Evolutionary conservation across 2,329 filamentous ascomycete species (phyloP), one percentile per base, ranked within the genome.

Genomic region (Westerdykella sp.): DNA sequence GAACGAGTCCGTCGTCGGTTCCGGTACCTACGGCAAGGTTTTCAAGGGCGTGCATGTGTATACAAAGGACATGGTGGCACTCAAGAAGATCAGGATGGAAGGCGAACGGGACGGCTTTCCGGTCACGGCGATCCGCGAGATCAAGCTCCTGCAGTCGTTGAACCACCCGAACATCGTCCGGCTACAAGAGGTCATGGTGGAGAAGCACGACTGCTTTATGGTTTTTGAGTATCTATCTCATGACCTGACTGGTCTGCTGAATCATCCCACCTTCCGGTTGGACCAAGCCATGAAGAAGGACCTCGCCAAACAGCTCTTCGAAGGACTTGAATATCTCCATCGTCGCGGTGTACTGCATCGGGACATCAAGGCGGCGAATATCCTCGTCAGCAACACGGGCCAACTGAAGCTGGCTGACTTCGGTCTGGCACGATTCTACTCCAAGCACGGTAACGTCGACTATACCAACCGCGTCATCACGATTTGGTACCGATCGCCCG

Each of bases 401-500:
- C 90, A 87, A 62, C 91, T 97, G 65, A 97, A 97, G 74, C 76
- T 95, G 48, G 93, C 93, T 23, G 93, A 98, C 66, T 98, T 98
- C 66, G 93, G 93, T 15, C 78, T 98, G 12, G 93, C 93, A 11
- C 84, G 94, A 31, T 98, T 98, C 68, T 98, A 95, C 61, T 87
- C 89, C 28, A 98, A 98, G 65, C 83, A 85, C 39, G 83, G 85
- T 47, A 87, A 93, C 65, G 78, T 95, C 37, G 91, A 98, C 65
- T 98, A 98, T 66, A 98, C 93, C 1, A 98, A 98, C 63, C 85
- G 93, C 30, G 94, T 98, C 56, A 95, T 98, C 62, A 98, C 93
- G 2, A 96, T 98, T 53, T 98, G 94, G 94, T 98, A 98, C 60
- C 86, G 93, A 14, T 93, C 93, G 0, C 93, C 93, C 0, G 93